Percentiles rank a stretch among this genome's conserved stretches.
Evolutionary conservation across 2,329 filamentous ascomycete genomes (phyloP).

Genomic region (Sarocladium oryzae): DNA sequence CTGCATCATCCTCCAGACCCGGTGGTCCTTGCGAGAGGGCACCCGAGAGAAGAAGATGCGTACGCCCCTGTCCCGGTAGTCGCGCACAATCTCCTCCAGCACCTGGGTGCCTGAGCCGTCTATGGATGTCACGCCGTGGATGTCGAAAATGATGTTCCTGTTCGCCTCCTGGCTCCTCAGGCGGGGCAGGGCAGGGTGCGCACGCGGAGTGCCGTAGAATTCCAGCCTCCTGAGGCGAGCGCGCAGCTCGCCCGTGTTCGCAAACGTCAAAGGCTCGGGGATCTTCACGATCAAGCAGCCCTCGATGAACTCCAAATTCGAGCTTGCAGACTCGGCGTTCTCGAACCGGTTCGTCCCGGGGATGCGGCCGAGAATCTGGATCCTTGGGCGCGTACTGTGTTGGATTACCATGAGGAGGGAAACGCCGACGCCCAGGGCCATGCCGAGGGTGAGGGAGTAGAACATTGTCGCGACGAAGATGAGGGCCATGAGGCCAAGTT

Average conservation of each 20-base stretch:
- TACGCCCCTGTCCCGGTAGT: slow-evolving; percentile 71
- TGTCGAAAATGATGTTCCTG: slow-evolving; percentile 90
- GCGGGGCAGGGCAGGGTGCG: slow-evolving; percentile 81
- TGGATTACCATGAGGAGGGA: slow-evolving; percentile 85
- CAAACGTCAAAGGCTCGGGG: slow-evolving; percentile 91
- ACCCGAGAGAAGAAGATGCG: slow-evolving; percentile 66
- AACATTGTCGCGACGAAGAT: slow-evolving; percentile 92
- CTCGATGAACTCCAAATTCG: slow-evolving; percentile 79
- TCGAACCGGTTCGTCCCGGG: slow-evolving; percentile 79
- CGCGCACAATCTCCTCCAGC: slow-evolving; percentile 77
- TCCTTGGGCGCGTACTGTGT: slow-evolving; percentile 85
- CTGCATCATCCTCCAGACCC: slow-evolving; percentile 67
- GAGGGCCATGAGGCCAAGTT: slow-evolving; percentile 78
- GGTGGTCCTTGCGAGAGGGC: slow-evolving; percentile 36
- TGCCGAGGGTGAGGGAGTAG: slow-evolving; percentile 88
- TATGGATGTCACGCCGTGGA: slow-evolving; percentile 92
- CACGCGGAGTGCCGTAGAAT: slow-evolving; percentile 77
- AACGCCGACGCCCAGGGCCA: slow-evolving; percentile 87
- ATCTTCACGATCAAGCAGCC: slow-evolving; percentile 96
- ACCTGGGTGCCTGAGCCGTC: slow-evolving; percentile 93
- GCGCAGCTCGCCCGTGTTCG: slow-evolving; percentile 91
- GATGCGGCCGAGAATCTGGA: slow-evolving; percentile 89
- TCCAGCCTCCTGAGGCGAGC: slow-evolving; percentile 76
- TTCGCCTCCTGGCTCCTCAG: slow-evolving; percentile 75
- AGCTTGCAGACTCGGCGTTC: slow-evolving; percentile 57